phyloP scores from a whole-genome alignment of 148 eudicot species.

The Vaccinium darrowii region DNA sequence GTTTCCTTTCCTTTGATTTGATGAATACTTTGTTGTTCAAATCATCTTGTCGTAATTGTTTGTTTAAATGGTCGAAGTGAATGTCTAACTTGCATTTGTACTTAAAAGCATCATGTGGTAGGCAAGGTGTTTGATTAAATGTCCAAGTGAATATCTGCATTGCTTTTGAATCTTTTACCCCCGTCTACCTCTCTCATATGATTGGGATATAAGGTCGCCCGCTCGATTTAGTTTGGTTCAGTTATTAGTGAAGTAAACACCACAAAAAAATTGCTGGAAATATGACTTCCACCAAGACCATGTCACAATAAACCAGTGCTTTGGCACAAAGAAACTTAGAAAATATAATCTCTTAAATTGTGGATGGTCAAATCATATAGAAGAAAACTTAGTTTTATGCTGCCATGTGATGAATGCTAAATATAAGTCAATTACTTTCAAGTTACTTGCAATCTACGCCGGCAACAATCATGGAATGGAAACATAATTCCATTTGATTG shows the following conservation, averaged over 20 bases:
- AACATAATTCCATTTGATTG: not conserved
- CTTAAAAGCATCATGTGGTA: not conserved
- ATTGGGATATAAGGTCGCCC: not conserved
- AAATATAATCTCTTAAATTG: not conserved
- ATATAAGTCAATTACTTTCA: not conserved
- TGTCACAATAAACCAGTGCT: not conserved
- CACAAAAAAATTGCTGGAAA: not conserved
- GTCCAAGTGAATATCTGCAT: not conserved
- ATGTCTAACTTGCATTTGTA: not conserved
- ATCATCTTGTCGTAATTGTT: not conserved
- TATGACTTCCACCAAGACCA: not conserved
- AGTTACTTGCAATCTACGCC: not conserved
- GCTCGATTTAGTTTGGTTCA: not conserved
- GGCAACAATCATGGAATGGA: not conserved
- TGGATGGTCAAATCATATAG: not conserved
- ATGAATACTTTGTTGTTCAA: not conserved
- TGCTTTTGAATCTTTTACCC: not conserved
- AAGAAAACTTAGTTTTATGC: not conserved
- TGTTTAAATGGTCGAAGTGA: not conserved
- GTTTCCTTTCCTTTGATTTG: no score
- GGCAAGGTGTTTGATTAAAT: not conserved
- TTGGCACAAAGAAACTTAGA: not conserved
- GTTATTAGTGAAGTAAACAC: not conserved
- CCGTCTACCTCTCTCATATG: not conserved
- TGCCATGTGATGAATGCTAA: not conserved